A percentile compares a stretch with the other conserved stretches of the same genome.
phyloP scores from a whole-genome alignment of 352 stramenopile species.

The Pythium diclinum region DNA sequence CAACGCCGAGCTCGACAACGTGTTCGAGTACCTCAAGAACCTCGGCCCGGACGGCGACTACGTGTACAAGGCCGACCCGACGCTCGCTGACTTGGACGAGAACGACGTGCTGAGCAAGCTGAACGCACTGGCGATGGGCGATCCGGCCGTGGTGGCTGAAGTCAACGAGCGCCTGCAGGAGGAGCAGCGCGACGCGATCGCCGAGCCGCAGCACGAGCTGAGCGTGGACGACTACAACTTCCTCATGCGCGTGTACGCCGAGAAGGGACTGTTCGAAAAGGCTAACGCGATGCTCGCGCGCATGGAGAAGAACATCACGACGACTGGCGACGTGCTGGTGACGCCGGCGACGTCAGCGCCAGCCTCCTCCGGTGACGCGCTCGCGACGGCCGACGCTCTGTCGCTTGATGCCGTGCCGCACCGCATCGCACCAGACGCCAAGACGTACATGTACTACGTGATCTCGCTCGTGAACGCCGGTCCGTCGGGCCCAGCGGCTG shows the following conservation, averaged over 20 bases:
- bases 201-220: slow-evolving; percentile 31
- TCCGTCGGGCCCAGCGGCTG: slow-evolving; percentile 40
- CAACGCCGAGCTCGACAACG: slow-evolving; percentile 58
- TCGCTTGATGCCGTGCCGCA: slow-evolving; percentile 52
- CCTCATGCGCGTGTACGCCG: slow-evolving; percentile 63
- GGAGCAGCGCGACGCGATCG: slow-evolving; percentile 15
- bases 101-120: slow-evolving; percentile 62
- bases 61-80: slow-evolving; percentile 61
- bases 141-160: slow-evolving; percentile 44
- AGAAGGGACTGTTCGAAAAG: slow-evolving; percentile 54
- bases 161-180: slow-evolving; percentile 30
- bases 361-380: not conserved
- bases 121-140: slow-evolving; percentile 51
- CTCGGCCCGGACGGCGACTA: slow-evolving; percentile 61
- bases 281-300: slow-evolving; percentile 67
- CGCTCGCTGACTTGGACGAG: slow-evolving; percentile 59
- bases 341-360: not conserved
- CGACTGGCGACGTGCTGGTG: slow-evolving; percentile 13
- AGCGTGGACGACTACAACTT: slow-evolving; percentile 76
- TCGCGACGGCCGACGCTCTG: slow-evolving; percentile 20
- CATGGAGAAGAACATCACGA: slow-evolving; percentile 66
- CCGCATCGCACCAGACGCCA: slow-evolving; percentile 41
- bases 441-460: slow-evolving; percentile 82
- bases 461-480: slow-evolving; percentile 45
- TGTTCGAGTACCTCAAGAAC: slow-evolving; percentile 71